Base-by-base conservation (phyloP, 352 stramenopile species). In the Phytophthora pluvialis region DNA sequence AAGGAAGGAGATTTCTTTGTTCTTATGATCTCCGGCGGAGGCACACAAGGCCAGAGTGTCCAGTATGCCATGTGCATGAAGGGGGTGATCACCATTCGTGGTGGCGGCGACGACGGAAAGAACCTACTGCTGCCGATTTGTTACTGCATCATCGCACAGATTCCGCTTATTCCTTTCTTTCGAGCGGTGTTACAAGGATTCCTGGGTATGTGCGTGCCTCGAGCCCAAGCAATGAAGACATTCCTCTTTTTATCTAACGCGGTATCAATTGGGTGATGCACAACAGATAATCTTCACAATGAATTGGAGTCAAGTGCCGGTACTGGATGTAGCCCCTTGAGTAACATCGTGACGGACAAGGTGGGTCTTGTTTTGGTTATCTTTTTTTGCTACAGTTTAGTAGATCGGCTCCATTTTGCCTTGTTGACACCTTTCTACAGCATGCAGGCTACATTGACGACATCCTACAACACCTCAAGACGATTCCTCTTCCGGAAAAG, bases 61-160 rank as follows among this genome's bases (percentile, higher is more conserved):
- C 78, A 86, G 40, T 88, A 84, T 65, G 77, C 77, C 8, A 84
- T 78, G 44, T 88, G 78, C 45, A 71, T 86, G 75, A 85, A 84
- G 51, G 70, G 65, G 21, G 44, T 26, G 21, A 42, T 82, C 9
- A 48, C 13, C n/a, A 29, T 88, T 36, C 66, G 54, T 4, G 44
- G 31, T 9, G 18, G 55, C 16, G 40, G 54, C 15, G 36, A 44
- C 47, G 54, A 70, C 21, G 28, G 29, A 0, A 63, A 35, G 12
- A 45, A 46, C 9, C n/a, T 78, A 33, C 6, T 39, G n/a, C 40
- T 81, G 2, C 70, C 73, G 5, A 63, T 88, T 35, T 88, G 78
- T 54, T 88, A 86, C 53, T 88, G 78, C 35, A 66, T 83, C 43
- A 65, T 84, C 4, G 79, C 65, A 7, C 74, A 76, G 50, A 56